A percentile compares a stretch with the other conserved stretches of the same genome.
Evolutionary conservation across 2,329 filamentous ascomycete species (phyloP).

Genomic region (Simplicillium sp.): DNA sequence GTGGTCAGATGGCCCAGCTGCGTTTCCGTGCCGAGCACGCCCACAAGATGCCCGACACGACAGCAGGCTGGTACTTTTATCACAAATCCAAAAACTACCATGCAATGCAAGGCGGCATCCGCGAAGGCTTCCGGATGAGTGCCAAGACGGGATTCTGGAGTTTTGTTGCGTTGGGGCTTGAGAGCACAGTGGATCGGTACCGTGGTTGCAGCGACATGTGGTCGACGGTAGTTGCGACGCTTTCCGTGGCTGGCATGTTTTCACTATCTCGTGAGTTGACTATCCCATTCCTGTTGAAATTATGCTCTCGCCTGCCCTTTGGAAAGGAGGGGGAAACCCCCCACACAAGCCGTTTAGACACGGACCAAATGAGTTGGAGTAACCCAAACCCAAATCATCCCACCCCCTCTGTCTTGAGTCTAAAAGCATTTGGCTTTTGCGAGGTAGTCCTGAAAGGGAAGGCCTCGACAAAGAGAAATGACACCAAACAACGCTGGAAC

Average conservation of each 20-base stretch:
- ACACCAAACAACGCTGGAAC: not conserved
- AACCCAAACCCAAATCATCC: no score
- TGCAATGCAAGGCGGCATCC: constrained; percentile 65
- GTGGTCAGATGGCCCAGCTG: constrained; percentile 63
- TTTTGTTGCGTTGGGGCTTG: constrained; percentile 67
- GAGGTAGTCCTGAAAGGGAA: no score
- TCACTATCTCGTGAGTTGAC: constrained; percentile 67
- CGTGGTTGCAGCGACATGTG: constrained; percentile 63
- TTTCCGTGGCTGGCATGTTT: constrained; percentile 79
- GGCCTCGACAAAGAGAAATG: no score
- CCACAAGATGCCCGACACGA: constrained; percentile 76
- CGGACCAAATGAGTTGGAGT: no score
- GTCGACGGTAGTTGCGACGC: constrained; percentile 72
- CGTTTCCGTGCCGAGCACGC: constrained; percentile 94
- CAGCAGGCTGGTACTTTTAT: constrained; percentile 94
- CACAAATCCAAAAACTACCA: constrained; percentile 97
- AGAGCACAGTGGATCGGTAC: constrained; percentile 75
- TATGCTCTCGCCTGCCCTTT: constrained; percentile 1
- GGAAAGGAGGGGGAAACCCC: no score
- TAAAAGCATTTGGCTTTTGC: no score
- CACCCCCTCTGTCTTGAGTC: no score
- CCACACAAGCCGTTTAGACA: no score
- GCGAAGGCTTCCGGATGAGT: constrained; percentile 71
- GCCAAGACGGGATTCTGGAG: constrained; percentile 62
- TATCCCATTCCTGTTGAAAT: not conserved